phyloP scores from a whole-genome alignment of 768 basidiomycete genomes.

The Pluteus cervinus region DNA sequence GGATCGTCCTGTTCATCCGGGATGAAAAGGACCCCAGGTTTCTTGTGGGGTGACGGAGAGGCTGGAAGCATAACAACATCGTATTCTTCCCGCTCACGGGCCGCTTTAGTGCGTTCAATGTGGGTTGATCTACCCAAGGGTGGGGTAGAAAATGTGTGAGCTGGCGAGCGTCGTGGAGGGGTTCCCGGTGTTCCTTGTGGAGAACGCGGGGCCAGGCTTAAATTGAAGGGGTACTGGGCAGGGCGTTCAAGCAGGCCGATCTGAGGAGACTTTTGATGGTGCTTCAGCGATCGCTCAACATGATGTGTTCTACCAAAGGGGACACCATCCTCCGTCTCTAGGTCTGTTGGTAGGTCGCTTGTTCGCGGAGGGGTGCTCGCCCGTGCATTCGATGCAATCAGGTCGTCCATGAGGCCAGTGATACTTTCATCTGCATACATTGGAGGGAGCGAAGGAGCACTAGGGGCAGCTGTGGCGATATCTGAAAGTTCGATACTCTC shows the following conservation, averaged over 20 bases:
- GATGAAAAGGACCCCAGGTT: too few species aligned
- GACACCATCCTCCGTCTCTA: constrained; percentile 60
- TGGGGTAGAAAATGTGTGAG: constrained; percentile 26
- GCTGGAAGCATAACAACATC: constrained; percentile 24
- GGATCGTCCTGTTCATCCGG: constrained; percentile 3
- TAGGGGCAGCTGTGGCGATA: constrained; percentile 24
- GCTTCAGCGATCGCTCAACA: constrained; percentile 43
- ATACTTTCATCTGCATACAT: constrained; percentile 53
- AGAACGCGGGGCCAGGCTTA: constrained; percentile 25
- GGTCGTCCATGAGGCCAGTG: constrained; percentile 66
- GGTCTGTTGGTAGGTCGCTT: constrained; percentile 40
- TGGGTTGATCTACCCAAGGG: constrained; percentile 32
- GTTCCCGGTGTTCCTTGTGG: constrained; percentile 27
- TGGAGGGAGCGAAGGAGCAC: constrained; percentile 26
- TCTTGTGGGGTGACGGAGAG: constrained; percentile 34
- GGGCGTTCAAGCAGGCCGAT: constrained; percentile 21
- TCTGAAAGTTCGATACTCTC: constrained; percentile 41
- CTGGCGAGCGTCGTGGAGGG: constrained; percentile 27
- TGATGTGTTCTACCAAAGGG: constrained; percentile 63
- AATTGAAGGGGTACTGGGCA: constrained; percentile 17
- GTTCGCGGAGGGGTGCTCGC: constrained; percentile 39
- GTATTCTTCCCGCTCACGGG: constrained; percentile 21
- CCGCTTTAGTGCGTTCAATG: constrained; percentile 22
- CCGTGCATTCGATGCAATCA: constrained; percentile 41
- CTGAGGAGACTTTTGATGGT: constrained; percentile 32